These are phyloP conservation scores for Mycosphaerella arachidis DNA, from an alignment of 2,329 filamentous ascomycete genomes.

Conservation along the genomic window DNA sequence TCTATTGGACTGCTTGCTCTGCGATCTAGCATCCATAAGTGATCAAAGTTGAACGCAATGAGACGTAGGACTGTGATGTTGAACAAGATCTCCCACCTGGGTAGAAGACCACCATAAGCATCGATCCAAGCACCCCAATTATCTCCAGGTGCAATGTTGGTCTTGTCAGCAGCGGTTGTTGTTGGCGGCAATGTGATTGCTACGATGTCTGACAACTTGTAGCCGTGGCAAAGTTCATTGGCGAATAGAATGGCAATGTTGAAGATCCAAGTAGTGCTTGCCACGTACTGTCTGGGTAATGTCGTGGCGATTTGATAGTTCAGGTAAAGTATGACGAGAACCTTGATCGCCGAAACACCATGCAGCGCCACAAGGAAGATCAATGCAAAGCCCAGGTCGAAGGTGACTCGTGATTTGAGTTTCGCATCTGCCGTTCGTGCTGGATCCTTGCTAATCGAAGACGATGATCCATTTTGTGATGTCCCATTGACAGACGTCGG, in stretches of 20 bases:
- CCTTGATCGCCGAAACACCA: constrained; percentile 78
- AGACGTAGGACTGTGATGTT: constrained; percentile 89
- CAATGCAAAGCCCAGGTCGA: constrained; percentile 77
- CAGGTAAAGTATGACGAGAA: constrained; percentile 70
- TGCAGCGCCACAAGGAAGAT: constrained; percentile 76
- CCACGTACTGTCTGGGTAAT: constrained; percentile 67
- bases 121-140: constrained; percentile 71
- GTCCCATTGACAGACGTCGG: constrained; percentile 1
- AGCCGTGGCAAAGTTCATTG: constrained; percentile 80
- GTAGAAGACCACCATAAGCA: constrained; percentile 73
- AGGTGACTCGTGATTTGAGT: constrained; percentile 65
- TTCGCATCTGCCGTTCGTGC: constrained; percentile 51
- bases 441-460: constrained; percentile 4
- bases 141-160: background rate
- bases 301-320: constrained; percentile 77
- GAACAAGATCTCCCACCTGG: constrained; percentile 95
- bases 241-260: constrained; percentile 81
- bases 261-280: constrained; percentile 79
- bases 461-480: background rate
- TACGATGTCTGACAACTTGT: constrained; percentile 63
- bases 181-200: constrained; percentile 45
- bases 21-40: constrained; percentile 81
- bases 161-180: constrained; percentile 36
- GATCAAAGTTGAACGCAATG: constrained; percentile 95
- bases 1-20: constrained; percentile 66